phyloP scores from a whole-genome alignment of 164 flowering plant genomes.

The Vitis vinifera region ASM3070453v1 NC_081823.1:7358501-7359000 shows the following conservation, averaged over 20 bases:
- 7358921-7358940: too few species aligned
- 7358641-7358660: conserved; percentile 94
- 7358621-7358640: conserved; percentile 99
- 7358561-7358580: conserved; percentile 1
- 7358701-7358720: neutral
- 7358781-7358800: too few species aligned
- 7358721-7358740: neutral
- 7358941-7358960: too few species aligned
- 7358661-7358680: conserved; percentile 93
- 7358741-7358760: neutral
- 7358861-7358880: too few species aligned
- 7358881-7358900: too few species aligned
- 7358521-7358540: conserved; percentile 95
- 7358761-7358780: too few species aligned
- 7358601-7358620: conserved; percentile 81
- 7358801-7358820: too few species aligned
- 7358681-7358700: conserved; percentile 11
- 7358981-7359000: too few species aligned
- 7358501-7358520: conserved; percentile 62
- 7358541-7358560: conserved; percentile 1
- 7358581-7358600: neutral
- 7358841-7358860: too few species aligned
- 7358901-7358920: too few species aligned
- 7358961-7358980: too few species aligned
- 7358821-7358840: too few species aligned